Base-by-base conservation (phyloP, 176 grass and related monocot species). In the Guadua angustifolia region DNA sequence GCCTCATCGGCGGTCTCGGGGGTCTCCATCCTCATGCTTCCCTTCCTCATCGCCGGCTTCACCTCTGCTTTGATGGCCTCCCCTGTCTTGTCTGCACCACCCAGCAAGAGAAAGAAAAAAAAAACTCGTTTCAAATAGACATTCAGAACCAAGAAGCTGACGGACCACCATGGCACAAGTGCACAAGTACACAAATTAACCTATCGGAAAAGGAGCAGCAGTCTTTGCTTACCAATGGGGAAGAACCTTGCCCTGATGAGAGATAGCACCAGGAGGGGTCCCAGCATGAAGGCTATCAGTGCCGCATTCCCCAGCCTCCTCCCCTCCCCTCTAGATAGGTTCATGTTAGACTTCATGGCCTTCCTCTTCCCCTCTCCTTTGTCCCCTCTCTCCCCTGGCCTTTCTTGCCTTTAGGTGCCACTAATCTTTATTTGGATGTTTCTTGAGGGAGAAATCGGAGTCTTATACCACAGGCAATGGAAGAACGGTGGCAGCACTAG, bases 271-370 rank as follows among this genome's bases (percentile, higher is more conserved):
- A 88, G 79, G 25, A 94, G 73, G 78, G 92, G 83, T 50, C 83
- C 87, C 9, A 94, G 84, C 89, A 94, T 89, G 87, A 91, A 84
- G 67, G 81, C 87, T 50, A 89, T 85, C 67, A 94, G 88, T 8
- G 90, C 61, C 36, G 75, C 87, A 83, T 94, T 94, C 68, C 92
- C 89, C 51, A 87, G 75, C 81, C 83, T 71, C 59, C 89, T 85
- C 14, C 77, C 87, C 56, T 92, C 92, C 6, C 47, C 77, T 44
- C 89, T 89, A 5, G 81, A 78, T 72, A 82, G 46, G 55, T 56
- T 92, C 78, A 89, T 87, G 56, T 79, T 81, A 9, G 87, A 12
- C 78, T 94, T 94, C 92, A 94, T 94, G 33, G 66, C 77, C 56
- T 24, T 10, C 33, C 33, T 35, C 33, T 35, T 35, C 33, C 33